Base-by-base conservation (phyloP, 345 rosid genomes). In the Combretum micranthum region DNA sequence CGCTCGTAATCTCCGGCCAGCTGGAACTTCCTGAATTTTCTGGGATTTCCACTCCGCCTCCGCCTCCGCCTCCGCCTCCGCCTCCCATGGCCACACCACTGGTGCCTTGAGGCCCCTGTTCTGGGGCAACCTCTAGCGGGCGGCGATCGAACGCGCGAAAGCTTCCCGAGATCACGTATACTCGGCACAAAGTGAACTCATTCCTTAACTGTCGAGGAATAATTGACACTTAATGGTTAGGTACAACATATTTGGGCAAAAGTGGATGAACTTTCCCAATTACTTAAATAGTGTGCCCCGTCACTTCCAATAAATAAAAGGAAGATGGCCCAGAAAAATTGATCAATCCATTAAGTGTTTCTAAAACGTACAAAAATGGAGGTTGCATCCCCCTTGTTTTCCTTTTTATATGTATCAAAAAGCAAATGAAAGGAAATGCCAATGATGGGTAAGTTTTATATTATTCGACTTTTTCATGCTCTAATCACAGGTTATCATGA, bases 61-160 rank as follows among this genome's bases (percentile, higher is more conserved):
- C 84, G 64, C 75, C 73, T 9, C 83, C 15, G n/a, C n/a, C 55
- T 19, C 72, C 71, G 54, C 71, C 73, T 59, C 67, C 84, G 64
- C 75, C 73, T 9, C 83, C 15, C 0, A 8, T 50, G 22, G 26
- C 11, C 23, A 25, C 21, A 15, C 13, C 60, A 20, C 64, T 67
- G n/a, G n/a, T n/a, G 32, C 53, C 70, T 17, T 20, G 68, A 52
- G 52, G 46, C 64, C 52, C 76, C 11, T 50, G 42, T 59, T 68
- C 58, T 32, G 68, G 58, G 55, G 52, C 59, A 21, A 46, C 53
- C 74, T 67, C 88, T 15, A 64, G 66, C 4, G 98, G 99, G 54
- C 99, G 99, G 55, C 97, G 84, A 53, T 92, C 98, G 57, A 88
- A 92, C 23, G 98, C 93, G 42, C 84, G 79, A 18, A 63, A 73